phyloP scores from a whole-genome alignment of 805 yeast genomes.

The Ogataea pini region DNA sequence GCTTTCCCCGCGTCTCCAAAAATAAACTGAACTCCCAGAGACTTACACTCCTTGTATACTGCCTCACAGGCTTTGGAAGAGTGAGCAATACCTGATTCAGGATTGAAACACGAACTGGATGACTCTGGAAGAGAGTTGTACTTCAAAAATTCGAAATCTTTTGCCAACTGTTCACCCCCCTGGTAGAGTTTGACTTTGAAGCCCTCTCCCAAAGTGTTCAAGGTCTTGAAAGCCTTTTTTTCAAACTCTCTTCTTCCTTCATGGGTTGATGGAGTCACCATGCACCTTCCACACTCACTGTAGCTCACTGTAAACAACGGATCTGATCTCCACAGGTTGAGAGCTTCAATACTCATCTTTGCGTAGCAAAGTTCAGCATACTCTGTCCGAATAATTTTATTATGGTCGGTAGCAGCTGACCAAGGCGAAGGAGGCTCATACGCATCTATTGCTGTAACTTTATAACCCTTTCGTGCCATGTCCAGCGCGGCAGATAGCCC shows the following conservation, averaged over 20 bases:
- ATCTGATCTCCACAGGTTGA: constrained; percentile 31
- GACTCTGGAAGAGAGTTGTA: neutral
- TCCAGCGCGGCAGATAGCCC: constrained; percentile 37
- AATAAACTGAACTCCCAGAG: constrained; percentile 24
- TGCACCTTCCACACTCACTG: constrained; percentile 32
- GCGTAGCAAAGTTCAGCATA: constrained; percentile 32
- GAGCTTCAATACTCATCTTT: constrained; percentile 34
- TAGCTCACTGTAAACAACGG: constrained; percentile 27
- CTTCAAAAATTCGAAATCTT: neutral
- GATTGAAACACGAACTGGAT: constrained; percentile 23
- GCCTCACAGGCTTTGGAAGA: constrained; percentile 30
- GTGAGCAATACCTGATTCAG: constrained; percentile 34
- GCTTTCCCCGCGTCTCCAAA: constrained; percentile 23
- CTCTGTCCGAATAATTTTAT: constrained; percentile 38
- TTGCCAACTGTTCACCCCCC: neutral
- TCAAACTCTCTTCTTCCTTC: constrained; percentile 1
- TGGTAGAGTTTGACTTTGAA: no score
- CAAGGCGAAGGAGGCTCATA: constrained; percentile 34
- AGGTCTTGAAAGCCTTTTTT: neutral
- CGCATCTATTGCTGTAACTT: constrained; percentile 29
- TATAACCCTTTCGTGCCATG: constrained; percentile 20
- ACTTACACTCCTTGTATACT: constrained; percentile 20
- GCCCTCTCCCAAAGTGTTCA: neutral
- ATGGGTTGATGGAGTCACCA: constrained; percentile 28
- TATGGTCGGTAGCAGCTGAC: constrained; percentile 37